phyloP scores from a whole-genome alignment of 176 grass and related monocot genomes.

The Melocanna baccifera region DNA sequence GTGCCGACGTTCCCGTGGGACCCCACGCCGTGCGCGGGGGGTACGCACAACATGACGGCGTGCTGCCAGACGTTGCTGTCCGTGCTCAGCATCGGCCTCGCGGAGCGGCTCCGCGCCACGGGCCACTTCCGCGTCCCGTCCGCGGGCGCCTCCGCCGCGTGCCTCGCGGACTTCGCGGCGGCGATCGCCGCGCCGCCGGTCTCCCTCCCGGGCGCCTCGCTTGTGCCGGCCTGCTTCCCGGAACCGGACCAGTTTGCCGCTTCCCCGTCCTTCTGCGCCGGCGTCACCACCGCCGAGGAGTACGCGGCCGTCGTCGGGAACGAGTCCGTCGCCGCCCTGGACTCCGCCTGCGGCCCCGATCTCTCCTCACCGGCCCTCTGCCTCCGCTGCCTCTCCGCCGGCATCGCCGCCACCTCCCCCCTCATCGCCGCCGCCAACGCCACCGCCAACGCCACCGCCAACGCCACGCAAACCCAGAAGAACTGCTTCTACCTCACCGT shows the following conservation, averaged over 20 bases:
- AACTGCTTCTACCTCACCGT: slow-evolving; percentile 74
- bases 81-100: slow-evolving; percentile 54
- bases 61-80: slow-evolving; percentile 63
- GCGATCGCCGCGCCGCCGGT: slow-evolving; percentile 29
- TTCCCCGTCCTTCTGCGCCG: slow-evolving; percentile 57
- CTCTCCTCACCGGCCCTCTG: slow-evolving; percentile 29
- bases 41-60: slow-evolving; percentile 34
- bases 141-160: slow-evolving; percentile 31
- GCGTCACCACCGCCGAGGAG: slow-evolving; percentile 38
- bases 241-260: slow-evolving; percentile 22
- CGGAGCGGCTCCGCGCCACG: slow-evolving; percentile 56
- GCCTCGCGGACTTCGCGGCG: slow-evolving; percentile 8
- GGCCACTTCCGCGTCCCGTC: slow-evolving; percentile 65
- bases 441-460: slow-evolving; percentile 29
- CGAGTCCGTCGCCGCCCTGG: slow-evolving; percentile 27
- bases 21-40: slow-evolving; percentile 32
- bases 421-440: slow-evolving; percentile 44
- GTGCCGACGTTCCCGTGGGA: slow-evolving; percentile 76
- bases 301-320: slow-evolving; percentile 38
- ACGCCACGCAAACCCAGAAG: neutral
- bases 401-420: slow-evolving; percentile 31
- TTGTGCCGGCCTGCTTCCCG: slow-evolving; percentile 54
- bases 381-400: slow-evolving; percentile 38
- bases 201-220: slow-evolving; percentile 26
- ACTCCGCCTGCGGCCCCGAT: slow-evolving; percentile 52